Evolutionary conservation across 2,329 filamentous ascomycete genomes (phyloP).

Genomic region (Fusarium lateritium): DNA sequence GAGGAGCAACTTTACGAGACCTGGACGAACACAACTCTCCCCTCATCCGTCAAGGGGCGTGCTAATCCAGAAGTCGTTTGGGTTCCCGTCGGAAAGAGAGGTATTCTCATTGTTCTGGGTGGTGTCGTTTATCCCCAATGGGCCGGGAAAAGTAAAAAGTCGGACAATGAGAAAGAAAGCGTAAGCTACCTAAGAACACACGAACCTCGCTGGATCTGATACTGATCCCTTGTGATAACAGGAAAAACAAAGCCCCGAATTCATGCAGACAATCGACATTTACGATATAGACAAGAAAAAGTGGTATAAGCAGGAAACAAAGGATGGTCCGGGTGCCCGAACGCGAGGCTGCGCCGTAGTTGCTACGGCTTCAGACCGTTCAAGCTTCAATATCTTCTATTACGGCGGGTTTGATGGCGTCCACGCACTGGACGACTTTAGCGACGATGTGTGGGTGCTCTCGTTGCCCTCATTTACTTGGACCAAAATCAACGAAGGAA

Average conservation of each 20-base stretch:
- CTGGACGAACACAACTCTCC: slow-evolving; percentile 72
- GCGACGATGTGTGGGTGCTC: slow-evolving; percentile 84
- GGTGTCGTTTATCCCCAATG: slow-evolving; percentile 77
- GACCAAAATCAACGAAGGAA: slow-evolving; percentile 70
- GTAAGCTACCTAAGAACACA: slow-evolving; percentile 48
- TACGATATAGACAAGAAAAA: slow-evolving; percentile 79
- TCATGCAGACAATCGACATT: slow-evolving; percentile 80
- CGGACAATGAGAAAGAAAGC: slow-evolving; percentile 51
- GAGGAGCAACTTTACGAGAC: slow-evolving; percentile 61
- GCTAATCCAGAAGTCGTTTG: slow-evolving; percentile 78
- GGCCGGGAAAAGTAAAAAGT: slow-evolving; percentile 45
- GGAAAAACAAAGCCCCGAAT: slow-evolving; percentile 75
- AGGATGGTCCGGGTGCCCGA: slow-evolving; percentile 70
- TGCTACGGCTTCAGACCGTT: slow-evolving; percentile 77
- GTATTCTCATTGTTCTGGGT: slow-evolving; percentile 82
- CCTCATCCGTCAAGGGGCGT: slow-evolving; percentile 64
- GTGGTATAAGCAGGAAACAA: slow-evolving; percentile 80
- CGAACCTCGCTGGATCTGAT: background rate
- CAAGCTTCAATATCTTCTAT: slow-evolving; percentile 87
- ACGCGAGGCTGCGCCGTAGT: slow-evolving; percentile 81
- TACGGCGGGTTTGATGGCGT: slow-evolving; percentile 81
- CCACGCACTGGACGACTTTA: slow-evolving; percentile 56
- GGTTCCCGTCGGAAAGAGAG: slow-evolving; percentile 83
- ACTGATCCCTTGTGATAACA: slow-evolving; percentile 50
- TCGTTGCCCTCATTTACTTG: slow-evolving; percentile 86